phyloP scores from a whole-genome alignment of 177 flowering plant species.

The Telopea speciosissima region DNA sequence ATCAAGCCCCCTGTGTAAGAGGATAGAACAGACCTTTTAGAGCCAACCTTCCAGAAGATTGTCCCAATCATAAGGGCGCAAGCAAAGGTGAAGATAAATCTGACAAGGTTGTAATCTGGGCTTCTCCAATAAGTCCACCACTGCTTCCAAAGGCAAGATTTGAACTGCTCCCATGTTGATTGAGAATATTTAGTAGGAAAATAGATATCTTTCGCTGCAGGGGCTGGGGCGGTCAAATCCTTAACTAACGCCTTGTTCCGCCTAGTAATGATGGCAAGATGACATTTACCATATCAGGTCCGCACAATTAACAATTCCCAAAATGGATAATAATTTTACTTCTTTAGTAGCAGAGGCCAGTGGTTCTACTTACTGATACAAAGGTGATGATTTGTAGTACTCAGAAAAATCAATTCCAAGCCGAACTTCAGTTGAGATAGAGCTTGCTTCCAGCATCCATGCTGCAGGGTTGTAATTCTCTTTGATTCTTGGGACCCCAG shows the following conservation, averaged over 20 bases:
- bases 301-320: not conserved
- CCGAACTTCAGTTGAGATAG: constrained; percentile 59
- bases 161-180: constrained; percentile 63
- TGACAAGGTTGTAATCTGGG: constrained; percentile 74
- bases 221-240: constrained; percentile 55
- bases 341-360: not conserved
- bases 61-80: constrained; percentile 63
- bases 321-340: not conserved
- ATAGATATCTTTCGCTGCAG: constrained; percentile 61
- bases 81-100: constrained; percentile 58
- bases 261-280: constrained; percentile 24
- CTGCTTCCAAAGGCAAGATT: constrained; percentile 84
- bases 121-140: constrained; percentile 89
- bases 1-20: not conserved
- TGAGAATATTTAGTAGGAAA: constrained; percentile 59
- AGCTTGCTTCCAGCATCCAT: constrained; percentile 94
- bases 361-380: constrained; percentile 50
- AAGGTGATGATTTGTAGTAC: constrained; percentile 52
- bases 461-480: constrained; percentile 78
- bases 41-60: constrained; percentile 70
- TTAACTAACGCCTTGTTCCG: constrained; percentile 57
- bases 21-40: constrained; percentile 32
- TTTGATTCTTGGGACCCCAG: constrained; percentile 62
- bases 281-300: constrained; percentile 6
- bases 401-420: constrained; percentile 75